phyloP scores from a whole-genome alignment of 106 monocot species.

The Xerophyta viscosa region DNA sequence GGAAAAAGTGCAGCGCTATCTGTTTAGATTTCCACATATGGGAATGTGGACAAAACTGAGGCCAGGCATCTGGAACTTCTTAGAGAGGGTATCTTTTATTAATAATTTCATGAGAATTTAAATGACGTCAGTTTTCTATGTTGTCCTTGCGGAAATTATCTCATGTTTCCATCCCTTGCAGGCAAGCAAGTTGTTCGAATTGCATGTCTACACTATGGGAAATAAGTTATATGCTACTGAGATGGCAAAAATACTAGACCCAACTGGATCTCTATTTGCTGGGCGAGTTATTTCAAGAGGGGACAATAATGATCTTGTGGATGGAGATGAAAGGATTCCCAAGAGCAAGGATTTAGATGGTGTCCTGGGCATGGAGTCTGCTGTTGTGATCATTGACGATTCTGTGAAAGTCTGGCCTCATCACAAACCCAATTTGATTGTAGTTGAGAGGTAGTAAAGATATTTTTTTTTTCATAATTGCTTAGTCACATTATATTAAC shows the following conservation, averaged over 20 bases:
- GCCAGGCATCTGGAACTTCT: constrained; percentile 95
- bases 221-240: constrained; percentile 95
- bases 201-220: constrained; percentile 98
- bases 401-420: constrained; percentile 92
- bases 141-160: no score
- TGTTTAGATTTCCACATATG: constrained; percentile 86
- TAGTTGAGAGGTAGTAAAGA: constrained; percentile 88
- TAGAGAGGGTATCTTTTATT: constrained; percentile 98
- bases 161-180: constrained; percentile 13
- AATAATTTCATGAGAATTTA: no score
- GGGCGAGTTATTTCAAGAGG: constrained; percentile 85
- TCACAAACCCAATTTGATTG: constrained; percentile 84
- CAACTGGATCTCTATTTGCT: constrained; percentile 57
- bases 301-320: constrained; percentile 56
- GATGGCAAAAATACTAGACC: constrained; percentile 92
- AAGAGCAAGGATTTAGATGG: constrained; percentile 97
- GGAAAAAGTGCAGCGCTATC: constrained; percentile 51
- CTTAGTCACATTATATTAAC: no score
- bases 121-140: no score
- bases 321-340: constrained; percentile 72
- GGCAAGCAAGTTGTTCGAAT: constrained; percentile 85
- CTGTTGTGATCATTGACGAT: constrained; percentile 96
- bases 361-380: constrained; percentile 93
- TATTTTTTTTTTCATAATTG: no score
- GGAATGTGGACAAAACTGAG: constrained; percentile 98